Evolutionary conservation across 148 eudicot genomes (phyloP).

Genomic region (Diospyros lotus): DNA sequence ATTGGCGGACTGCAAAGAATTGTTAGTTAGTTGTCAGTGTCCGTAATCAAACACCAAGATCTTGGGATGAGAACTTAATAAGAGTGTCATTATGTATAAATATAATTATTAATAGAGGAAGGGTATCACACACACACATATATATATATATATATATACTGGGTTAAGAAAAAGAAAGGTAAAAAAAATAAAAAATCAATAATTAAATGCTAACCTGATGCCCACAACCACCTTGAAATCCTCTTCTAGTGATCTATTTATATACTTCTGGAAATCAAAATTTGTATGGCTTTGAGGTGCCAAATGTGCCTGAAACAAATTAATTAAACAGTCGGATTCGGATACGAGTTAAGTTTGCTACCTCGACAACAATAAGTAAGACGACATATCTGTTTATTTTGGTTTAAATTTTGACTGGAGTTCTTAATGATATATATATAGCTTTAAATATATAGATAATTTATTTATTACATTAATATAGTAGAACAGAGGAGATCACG

Average conservation of each 20-base stretch:
- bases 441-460: too few relatives aligned
- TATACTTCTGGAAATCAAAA: constrained; percentile 53
- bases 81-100: too few relatives aligned
- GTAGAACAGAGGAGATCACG: background rate
- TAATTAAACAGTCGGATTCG: background rate
- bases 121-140: too few relatives aligned
- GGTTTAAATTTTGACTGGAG: too few relatives aligned
- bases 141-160: too few relatives aligned
- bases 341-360: too few relatives aligned
- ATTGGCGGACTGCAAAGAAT: constrained; percentile 38
- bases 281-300: constrained; percentile 36
- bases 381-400: background rate
- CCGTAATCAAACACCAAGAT: too few relatives aligned
- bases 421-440: background rate
- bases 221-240: constrained; percentile 64
- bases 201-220: constrained; percentile 30
- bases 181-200: background rate
- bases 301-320: constrained; percentile 42
- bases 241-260: constrained; percentile 53
- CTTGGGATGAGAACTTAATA: too few relatives aligned
- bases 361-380: background rate
- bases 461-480: too few relatives aligned
- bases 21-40: too few relatives aligned
- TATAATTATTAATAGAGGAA: too few relatives aligned
- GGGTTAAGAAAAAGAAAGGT: background rate